phyloP scores from a whole-genome alignment of 2,329 filamentous ascomycete genomes.

The Penicillium sp. region DNA sequence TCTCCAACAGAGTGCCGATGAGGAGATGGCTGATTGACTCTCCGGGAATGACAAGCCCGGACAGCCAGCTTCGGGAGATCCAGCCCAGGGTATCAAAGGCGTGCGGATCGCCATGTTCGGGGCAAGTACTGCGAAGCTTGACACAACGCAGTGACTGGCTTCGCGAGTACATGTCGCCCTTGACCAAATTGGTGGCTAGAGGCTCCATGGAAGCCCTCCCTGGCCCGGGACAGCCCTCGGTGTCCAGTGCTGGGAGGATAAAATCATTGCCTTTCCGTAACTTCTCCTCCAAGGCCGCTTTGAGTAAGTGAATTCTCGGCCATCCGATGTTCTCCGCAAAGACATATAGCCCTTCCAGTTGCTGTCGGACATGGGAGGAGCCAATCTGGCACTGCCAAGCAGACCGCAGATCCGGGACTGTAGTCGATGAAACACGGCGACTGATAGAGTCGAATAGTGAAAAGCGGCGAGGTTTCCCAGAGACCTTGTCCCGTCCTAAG shows the following conservation, averaged over 20 bases:
- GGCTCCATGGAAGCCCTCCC: constrained; percentile 9
- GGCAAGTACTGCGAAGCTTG: constrained; percentile 23
- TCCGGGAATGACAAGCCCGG: constrained; percentile 55
- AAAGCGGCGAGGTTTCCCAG: constrained; percentile 20
- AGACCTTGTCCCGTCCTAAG: constrained; percentile 4
- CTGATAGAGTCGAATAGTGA: constrained; percentile 27
- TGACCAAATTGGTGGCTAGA: constrained; percentile 8
- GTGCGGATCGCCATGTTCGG: constrained; percentile 11
- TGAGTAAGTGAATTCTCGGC: constrained; percentile 45
- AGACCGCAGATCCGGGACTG: constrained; percentile 21
- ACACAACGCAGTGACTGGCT: constrained; percentile 30
- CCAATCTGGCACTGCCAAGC: constrained; percentile 37
- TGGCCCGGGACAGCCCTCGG: constrained; percentile 11
- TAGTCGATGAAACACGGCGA: constrained; percentile 15
- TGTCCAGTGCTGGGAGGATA: constrained; percentile 5
- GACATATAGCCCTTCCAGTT: constrained; percentile 50
- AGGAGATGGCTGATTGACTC: constrained; percentile 54
- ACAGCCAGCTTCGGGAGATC: constrained; percentile 56
- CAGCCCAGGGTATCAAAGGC: constrained; percentile 48
- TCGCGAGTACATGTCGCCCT: constrained; percentile 33
- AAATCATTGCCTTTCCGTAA: constrained; percentile 25
- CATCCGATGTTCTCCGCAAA: constrained; percentile 53
- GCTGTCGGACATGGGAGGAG: constrained; percentile 39
- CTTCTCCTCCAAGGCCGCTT: constrained; percentile 38
- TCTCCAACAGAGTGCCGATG: constrained; percentile 57